Evolutionary conservation across 768 basidiomycete species (phyloP).

Genomic region (Auricularia cornea): DNA sequence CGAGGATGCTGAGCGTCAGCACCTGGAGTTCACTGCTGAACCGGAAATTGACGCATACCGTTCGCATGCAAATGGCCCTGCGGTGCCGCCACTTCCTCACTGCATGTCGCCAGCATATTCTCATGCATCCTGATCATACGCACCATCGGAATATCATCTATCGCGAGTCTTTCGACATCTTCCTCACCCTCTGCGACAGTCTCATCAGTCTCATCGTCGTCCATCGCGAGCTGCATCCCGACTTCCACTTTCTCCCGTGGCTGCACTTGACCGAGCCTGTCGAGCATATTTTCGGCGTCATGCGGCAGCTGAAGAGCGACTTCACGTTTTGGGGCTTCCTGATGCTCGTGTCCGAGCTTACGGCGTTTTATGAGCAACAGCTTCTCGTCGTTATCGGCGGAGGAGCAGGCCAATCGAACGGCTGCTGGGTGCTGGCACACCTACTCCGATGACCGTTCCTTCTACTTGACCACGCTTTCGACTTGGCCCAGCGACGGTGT

Average conservation of each 20-base stretch:
- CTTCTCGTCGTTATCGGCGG: not conserved
- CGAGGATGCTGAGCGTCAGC: not conserved
- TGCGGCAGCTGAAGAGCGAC: slow-evolving; percentile 15
- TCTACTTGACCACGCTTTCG: slow-evolving; percentile 15
- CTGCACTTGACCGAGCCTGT: slow-evolving; percentile 23
- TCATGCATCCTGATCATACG: slow-evolving; percentile 11
- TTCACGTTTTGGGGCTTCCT: slow-evolving; percentile 17
- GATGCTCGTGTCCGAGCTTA: slow-evolving; percentile 15
- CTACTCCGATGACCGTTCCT: slow-evolving; percentile 15
- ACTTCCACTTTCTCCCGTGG: slow-evolving; percentile 23
- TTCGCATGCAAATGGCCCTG: slow-evolving; percentile 17
- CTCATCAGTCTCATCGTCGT: slow-evolving; percentile 15
- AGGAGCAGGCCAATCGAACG: not conserved
- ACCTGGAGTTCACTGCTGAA: slow-evolving; percentile 22
- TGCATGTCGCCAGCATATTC: slow-evolving; percentile 17
- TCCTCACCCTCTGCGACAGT: slow-evolving; percentile 15
- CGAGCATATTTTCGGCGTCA: slow-evolving; percentile 24
- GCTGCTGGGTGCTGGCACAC: slow-evolving; percentile 21
- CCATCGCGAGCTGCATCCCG: slow-evolving; percentile 10
- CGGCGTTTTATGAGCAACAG: not conserved
- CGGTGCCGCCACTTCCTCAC: slow-evolving; percentile 18
- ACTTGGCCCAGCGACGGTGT: slow-evolving; percentile 16
- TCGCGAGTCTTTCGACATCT: slow-evolving; percentile 16
- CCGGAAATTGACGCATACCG: slow-evolving; percentile 14
- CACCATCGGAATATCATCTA: slow-evolving; percentile 16